Percentiles rank a stretch among this genome's conserved stretches.
Evolutionary conservation across 176 grass and related monocot species (phyloP).

Genomic region (Thalia dealbata): DNA sequence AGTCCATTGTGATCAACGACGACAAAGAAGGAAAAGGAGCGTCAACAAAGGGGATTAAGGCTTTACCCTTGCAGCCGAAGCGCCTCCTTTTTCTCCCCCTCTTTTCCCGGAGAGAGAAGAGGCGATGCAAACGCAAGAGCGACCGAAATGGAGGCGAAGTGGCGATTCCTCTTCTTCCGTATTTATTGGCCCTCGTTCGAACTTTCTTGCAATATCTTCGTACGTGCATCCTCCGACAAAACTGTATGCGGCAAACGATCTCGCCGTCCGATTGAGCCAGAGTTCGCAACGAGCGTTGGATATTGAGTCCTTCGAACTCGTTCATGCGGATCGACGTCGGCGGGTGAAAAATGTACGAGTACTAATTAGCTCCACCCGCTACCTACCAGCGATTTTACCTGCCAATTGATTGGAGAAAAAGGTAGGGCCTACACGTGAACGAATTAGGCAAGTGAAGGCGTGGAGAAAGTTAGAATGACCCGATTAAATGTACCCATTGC

Average conservation of each 20-base stretch:
- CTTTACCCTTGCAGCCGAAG: neutral
- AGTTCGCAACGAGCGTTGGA: neutral
- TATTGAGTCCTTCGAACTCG: neutral
- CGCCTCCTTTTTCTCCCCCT: conserved; percentile 1
- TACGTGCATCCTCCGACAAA: neutral
- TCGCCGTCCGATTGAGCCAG: neutral
- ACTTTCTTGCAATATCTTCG: neutral
- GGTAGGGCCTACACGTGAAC: too few species aligned
- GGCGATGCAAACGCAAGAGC: neutral
- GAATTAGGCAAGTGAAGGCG: too few species aligned
- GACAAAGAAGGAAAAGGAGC: too few species aligned
- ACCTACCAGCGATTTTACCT: neutral
- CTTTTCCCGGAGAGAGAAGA: neutral
- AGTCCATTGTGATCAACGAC: neutral
- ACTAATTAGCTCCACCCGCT: neutral
- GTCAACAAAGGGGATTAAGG: neutral
- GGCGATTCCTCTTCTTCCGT: neutral
- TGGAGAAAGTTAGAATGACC: too few species aligned
- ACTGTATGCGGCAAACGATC: neutral
- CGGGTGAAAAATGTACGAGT: neutral
- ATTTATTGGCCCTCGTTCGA: neutral
- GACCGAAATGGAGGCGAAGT: neutral
- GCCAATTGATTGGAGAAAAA: neutral
- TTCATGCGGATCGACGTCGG: neutral
- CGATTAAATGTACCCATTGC: too few species aligned